phyloP scores from a whole-genome alignment of 2,329 filamentous ascomycete species.

The Verticillium zaregamsianum region DNA sequence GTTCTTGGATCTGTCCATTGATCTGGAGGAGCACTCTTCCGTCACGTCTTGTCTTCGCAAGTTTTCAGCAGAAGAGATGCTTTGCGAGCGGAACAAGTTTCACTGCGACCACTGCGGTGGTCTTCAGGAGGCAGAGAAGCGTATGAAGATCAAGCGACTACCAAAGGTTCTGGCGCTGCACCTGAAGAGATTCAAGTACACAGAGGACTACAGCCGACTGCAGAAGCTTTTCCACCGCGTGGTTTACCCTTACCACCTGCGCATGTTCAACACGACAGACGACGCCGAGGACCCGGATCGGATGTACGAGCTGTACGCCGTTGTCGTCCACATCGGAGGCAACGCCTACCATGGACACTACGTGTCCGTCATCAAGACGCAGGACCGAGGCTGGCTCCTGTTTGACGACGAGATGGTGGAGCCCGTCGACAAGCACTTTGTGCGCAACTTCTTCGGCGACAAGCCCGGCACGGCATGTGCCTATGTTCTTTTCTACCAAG shows the following conservation, averaged over 20 bases:
- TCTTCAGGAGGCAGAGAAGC: conserved; percentile 94
- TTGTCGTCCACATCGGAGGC: conserved; percentile 94
- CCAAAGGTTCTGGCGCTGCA: conserved; percentile 90
- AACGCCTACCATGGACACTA: conserved; percentile 98
- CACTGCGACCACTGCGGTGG: conserved; percentile 97
- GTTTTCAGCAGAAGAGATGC: conserved; percentile 97
- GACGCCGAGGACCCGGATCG: conserved; percentile 91
- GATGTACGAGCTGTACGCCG: conserved; percentile 92
- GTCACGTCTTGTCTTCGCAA: conserved; percentile 93
- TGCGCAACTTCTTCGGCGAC: conserved; percentile 95
- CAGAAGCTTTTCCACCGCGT: conserved; percentile 97
- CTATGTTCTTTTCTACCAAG: conserved; percentile 97
- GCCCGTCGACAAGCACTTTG: conserved; percentile 93
- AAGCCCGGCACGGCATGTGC: conserved; percentile 87
- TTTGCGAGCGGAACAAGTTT: conserved; percentile 98
- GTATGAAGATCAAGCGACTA: conserved; percentile 97
- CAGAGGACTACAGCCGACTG: conserved; percentile 85
- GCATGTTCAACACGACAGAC: conserved; percentile 95
- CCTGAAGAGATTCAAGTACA: conserved; percentile 97
- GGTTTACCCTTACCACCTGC: conserved; percentile 93
- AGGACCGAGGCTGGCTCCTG: conserved; percentile 90
- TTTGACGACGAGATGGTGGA: conserved; percentile 99
- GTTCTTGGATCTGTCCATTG: conserved; percentile 93
- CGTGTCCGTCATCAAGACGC: conserved; percentile 95
- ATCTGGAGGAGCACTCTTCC: conserved; percentile 90